phyloP scores from a whole-genome alignment of 108 stramenopile genomes.

The Epithemia pelagica region DNA sequence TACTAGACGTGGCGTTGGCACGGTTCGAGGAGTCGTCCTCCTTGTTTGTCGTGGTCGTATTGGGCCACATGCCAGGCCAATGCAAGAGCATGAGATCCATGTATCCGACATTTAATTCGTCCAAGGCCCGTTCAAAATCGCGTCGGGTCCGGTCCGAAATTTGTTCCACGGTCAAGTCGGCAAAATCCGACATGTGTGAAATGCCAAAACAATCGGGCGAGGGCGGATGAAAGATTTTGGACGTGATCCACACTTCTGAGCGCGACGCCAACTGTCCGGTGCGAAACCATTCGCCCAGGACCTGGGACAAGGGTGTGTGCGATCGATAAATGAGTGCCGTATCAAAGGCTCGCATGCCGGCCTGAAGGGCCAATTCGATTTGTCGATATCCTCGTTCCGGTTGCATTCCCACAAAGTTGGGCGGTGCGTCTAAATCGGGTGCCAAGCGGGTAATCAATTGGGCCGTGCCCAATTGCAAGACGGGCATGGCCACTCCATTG shows the following conservation, averaged over 20 bases:
- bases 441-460: slow-evolving; percentile 7
- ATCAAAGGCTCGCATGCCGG: slow-evolving; percentile 20
- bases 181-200: slow-evolving; percentile 4
- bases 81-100: slow-evolving; percentile 28
- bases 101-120: slow-evolving; percentile 30
- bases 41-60: not conserved
- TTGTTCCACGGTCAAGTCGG: slow-evolving; percentile 19
- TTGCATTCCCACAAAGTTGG: slow-evolving; percentile 20
- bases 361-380: slow-evolving; percentile 16
- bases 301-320: slow-evolving; percentile 14
- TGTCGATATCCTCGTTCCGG: slow-evolving; percentile 21
- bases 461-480: slow-evolving; percentile 24
- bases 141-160: slow-evolving; percentile 1
- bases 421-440: not conserved
- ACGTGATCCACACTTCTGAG: slow-evolving; percentile 24
- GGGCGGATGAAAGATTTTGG: slow-evolving; percentile 24
- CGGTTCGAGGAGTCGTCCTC: not conserved
- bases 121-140: slow-evolving; percentile 20
- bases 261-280: slow-evolving; percentile 13
- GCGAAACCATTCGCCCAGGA: slow-evolving; percentile 20
- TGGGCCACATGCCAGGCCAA: slow-evolving; percentile 19
- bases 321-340: slow-evolving; percentile 29
- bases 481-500: slow-evolving; percentile 36
- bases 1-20: not conserved
- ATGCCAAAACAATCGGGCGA: slow-evolving; percentile 11